Conservation (phyloP, 768 basidiomycete species). For the Mycena metata region DNA sequence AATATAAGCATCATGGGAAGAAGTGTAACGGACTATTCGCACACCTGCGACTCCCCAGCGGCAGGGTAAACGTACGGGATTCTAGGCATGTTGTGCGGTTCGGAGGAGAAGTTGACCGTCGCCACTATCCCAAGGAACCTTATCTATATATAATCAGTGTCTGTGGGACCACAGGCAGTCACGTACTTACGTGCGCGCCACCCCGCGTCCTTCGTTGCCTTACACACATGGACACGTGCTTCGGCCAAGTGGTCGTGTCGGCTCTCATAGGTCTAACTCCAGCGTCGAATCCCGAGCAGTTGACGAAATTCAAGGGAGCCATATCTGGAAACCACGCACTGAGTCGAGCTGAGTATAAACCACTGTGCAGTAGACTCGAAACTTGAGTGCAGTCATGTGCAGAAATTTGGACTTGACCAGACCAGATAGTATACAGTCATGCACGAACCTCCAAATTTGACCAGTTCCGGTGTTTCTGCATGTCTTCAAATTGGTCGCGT, state of each 20-base stretch:
- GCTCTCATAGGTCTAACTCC: neutral
- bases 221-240: neutral
- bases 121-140: neutral
- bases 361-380: too few species aligned
- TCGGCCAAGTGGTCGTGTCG: constrained; percentile 8
- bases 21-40: neutral
- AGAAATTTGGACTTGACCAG: constrained; percentile 1
- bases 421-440: neutral
- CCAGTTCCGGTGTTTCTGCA: constrained; percentile 3
- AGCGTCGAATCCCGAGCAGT: too few species aligned
- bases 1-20: neutral
- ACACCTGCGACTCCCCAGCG: constrained; percentile 16
- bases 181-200: too few species aligned
- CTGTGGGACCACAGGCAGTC: neutral
- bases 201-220: neutral
- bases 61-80: constrained; percentile 15
- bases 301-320: too few species aligned
- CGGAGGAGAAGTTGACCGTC: constrained; percentile 7
- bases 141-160: neutral
- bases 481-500: neutral
- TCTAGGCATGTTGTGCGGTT: constrained; percentile 10
- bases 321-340: too few species aligned
- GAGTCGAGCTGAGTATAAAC: too few species aligned
- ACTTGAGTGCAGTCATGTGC: too few species aligned
- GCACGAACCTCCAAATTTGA: neutral